Evolutionary conservation across 2,329 filamentous ascomycete species (phyloP).

Genomic region (Colletotrichum spaethianum): DNA sequence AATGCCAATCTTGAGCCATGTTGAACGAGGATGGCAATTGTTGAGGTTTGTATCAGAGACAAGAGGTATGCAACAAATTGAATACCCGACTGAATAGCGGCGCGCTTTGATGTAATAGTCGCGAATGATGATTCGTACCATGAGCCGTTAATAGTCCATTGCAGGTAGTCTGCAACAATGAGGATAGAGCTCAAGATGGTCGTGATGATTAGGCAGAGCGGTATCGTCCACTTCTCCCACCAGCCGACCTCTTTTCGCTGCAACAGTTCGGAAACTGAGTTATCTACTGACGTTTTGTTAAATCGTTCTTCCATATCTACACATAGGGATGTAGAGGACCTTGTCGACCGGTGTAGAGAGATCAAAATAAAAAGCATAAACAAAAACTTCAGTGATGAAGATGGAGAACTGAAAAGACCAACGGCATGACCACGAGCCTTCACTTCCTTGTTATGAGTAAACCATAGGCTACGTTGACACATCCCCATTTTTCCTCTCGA

Average conservation of each 20-base stretch:
- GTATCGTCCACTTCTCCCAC: slow-evolving; percentile 9
- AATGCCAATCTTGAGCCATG: slow-evolving; percentile 12
- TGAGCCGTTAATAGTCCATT: slow-evolving; percentile 27
- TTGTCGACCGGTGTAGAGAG: too few species aligned
- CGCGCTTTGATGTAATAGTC: slow-evolving; percentile 19
- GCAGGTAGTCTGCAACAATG: slow-evolving; percentile 13
- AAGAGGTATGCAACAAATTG: slow-evolving; percentile 20
- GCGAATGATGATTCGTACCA: slow-evolving; percentile 25
- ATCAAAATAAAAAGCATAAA: too few species aligned
- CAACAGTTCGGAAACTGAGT: background rate
- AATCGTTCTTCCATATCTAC: too few species aligned
- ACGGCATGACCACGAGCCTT: too few species aligned
- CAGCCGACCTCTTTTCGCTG: slow-evolving; percentile 1
- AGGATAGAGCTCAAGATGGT: slow-evolving; percentile 27
- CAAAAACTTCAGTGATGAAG: too few species aligned
- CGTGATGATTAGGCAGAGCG: slow-evolving; percentile 17
- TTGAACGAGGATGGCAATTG: slow-evolving; percentile 24
- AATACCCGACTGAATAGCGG: slow-evolving; percentile 21
- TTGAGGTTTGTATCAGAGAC: slow-evolving; percentile 23
- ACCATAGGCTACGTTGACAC: too few species aligned
- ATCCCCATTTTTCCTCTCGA: too few species aligned
- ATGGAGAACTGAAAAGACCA: too few species aligned
- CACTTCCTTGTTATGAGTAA: too few species aligned
- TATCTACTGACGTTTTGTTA: too few species aligned
- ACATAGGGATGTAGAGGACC: too few species aligned